Base-by-base conservation (phyloP, 78 protist species). In the Capsaspora owczarzaki region DNA sequence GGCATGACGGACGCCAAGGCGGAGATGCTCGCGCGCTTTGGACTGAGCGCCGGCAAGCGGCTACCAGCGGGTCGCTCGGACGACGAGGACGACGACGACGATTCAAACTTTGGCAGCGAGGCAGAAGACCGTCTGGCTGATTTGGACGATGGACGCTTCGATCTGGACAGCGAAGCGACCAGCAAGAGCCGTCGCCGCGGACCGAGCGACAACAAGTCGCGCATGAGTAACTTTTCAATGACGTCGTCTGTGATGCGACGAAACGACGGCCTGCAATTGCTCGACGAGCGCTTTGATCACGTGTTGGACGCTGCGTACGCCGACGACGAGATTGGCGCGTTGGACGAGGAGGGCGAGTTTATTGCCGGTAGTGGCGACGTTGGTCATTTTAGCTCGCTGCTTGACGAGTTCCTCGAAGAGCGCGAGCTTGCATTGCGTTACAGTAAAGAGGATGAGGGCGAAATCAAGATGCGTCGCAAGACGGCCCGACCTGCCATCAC, bases 171-270 rank as follows among this genome's bases (percentile, higher is more conserved):
- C n/a, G n/a, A n/a, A n/a, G n/a, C n/a, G n/a, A n/a, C n/a, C n/a
- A 70, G 61, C 40, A 20, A 23, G 20, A 23, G 20, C 75, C 43
- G 16, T 23, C 75, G n/a, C 38, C 43, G 20, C 40, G 20, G 43
- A 70, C 75, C 43, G 43, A n/a, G 20, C 40, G 85, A 74, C 33
- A 80, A 82, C 25, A 41, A 46, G 61, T 82, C 86, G 5, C 82
- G 87, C 35, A 78, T 84, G 27, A 84, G 83, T 0, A 82, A 84
- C 43, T 84, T 78, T 42, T 68, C 80, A n/a, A 63, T 75, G 82
- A 76, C 82, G 37, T 81, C 89, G 14, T 43, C 82, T 35, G 38
- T 80, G 33, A 6, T 80, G 61, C 81, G 41, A 46, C 74, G 89
- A 46, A 66, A 41, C 27, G 71, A 69, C 44, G 51, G 4, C 23